Base-by-base conservation (phyloP, 2,329 filamentous ascomycete species). In the Fusarium pilosicola region DNA sequence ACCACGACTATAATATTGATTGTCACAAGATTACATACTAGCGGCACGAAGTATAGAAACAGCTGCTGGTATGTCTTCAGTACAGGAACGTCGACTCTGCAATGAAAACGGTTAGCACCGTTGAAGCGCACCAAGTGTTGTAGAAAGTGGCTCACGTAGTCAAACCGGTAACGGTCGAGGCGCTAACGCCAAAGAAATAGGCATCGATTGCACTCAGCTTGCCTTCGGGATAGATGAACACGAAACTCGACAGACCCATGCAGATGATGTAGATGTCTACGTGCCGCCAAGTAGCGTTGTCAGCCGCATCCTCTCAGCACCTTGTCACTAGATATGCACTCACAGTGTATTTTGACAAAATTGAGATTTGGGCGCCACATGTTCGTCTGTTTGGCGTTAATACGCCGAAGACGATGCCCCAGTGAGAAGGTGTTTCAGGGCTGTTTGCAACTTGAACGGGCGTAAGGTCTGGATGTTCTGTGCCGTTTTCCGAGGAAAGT, bases 41-140 rank as follows among this genome's bases (percentile, higher is more conserved):
- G 81, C 2, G 87, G 86, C 24, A 86, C 78, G 51, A 88, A 80
- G 73, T 88, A 89, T 41, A 88, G 73, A 57, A 83, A 85, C 7
- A 88, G 69, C 71, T 89, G 87, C 73, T 89, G 87, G 65, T 88
- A 88, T 0, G 80, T 82, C 66, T 82, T 82, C 22, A 89, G 75
- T 3, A 80, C 77, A 51, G 87, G 88, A 55, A 88, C 76, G 72
- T 89, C 86, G 45, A 88, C 75, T 20, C 86, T 88, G 28, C 10
- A 36, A 28, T 49, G 15, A 22, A 17, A 24, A 48, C 36, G 26
- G 52, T 76, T 70, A 76, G 68, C 46, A 36, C 15, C 42, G 4
- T n/a, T 46, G n/a, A 22, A 32, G 17, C 38, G 20, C 22, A 34
- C 36, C 32, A 58, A 60, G 39, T 34, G 26, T 54, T 20, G 15